Evolutionary conservation across 441 rosid genomes (phyloP).

Genomic region (Corymbia citriodora): DNA sequence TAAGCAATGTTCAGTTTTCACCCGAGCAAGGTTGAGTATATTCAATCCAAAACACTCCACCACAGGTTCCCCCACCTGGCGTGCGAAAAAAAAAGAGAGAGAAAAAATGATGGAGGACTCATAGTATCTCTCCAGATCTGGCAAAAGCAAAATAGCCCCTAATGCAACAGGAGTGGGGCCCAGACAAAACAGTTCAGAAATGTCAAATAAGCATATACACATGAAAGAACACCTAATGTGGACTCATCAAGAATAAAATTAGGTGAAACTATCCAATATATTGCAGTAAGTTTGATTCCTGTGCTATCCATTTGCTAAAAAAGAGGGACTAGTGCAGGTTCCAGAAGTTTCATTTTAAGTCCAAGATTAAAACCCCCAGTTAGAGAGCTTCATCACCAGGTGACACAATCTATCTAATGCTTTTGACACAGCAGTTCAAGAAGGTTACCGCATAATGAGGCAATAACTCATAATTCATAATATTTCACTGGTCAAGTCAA

Average conservation of each 20-base stretch:
- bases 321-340: background rate
- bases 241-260: background rate
- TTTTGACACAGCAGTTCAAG: background rate
- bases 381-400: background rate
- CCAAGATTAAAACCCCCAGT: background rate
- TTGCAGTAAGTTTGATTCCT: background rate
- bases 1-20: background rate
- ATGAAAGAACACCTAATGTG: background rate
- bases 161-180: background rate
- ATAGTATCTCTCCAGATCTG: background rate
- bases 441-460: background rate
- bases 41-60: background rate
- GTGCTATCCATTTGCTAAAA: background rate
- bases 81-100: background rate
- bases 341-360: background rate
- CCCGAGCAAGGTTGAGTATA: background rate
- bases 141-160: background rate
- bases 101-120: background rate
- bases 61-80: background rate
- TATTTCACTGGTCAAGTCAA: background rate
- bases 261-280: background rate
- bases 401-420: background rate
- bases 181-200: background rate
- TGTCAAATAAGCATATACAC: background rate
- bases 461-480: background rate